Evolutionary conservation across 73 alveolate genomes (phyloP).

Genomic region (Paramecium sonneborni): DNA sequence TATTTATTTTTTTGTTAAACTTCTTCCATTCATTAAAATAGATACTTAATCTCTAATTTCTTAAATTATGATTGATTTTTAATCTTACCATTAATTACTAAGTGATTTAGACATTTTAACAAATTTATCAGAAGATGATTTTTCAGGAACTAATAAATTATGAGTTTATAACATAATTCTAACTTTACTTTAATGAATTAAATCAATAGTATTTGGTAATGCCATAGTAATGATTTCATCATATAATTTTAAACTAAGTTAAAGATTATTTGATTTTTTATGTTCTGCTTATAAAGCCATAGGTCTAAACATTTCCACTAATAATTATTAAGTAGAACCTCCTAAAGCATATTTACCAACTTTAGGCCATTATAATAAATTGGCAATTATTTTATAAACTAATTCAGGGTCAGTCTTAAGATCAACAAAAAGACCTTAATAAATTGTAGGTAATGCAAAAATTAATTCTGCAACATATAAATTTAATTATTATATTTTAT

Average conservation of each 20-base stretch:
- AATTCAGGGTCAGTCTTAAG: constrained; percentile 3
- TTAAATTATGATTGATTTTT: neutral
- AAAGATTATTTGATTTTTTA: neutral
- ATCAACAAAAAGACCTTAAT: constrained; percentile 20
- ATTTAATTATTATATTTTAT: neutral
- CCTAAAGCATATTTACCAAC: constrained; percentile 40
- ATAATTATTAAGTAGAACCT: constrained; percentile 11
- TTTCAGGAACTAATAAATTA: constrained; percentile 33
- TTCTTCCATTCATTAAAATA: neutral
- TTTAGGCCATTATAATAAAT: constrained; percentile 41
- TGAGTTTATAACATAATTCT: constrained; percentile 6
- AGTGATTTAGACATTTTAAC: constrained; percentile 2
- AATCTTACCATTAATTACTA: neutral
- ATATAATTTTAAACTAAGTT: neutral
- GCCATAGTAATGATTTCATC: constrained; percentile 51
- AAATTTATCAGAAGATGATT: constrained; percentile 45
- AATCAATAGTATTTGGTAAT: constrained; percentile 48
- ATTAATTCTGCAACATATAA: neutral
- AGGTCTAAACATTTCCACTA: constrained; percentile 47
- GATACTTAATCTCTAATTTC: constrained; percentile 26
- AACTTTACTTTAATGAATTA: constrained; percentile 10
- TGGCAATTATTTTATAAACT: constrained; percentile 4
- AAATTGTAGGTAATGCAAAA: constrained; percentile 4
- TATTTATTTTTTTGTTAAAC: neutral
- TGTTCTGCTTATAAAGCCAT: constrained; percentile 58